Base-by-base conservation (phyloP, 108 stramenopile species). In the Parietichytrium sp. region DNA sequence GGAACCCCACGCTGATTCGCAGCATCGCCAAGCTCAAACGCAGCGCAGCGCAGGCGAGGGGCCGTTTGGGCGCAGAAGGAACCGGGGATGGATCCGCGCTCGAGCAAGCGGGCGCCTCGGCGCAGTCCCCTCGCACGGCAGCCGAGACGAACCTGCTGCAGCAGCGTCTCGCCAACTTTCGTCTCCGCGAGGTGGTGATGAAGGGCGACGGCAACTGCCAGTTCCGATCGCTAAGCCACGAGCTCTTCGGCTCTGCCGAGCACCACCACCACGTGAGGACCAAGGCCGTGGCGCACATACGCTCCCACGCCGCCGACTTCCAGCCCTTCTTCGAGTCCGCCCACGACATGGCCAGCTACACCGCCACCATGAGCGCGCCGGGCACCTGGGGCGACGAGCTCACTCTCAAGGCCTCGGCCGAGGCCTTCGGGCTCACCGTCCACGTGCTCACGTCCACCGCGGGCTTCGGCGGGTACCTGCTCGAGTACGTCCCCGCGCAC, bases 121-220 rank as follows among this genome's bases (percentile, higher is more conserved):
- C n/a, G n/a, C n/a, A n/a, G n/a, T n/a, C n/a, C n/a, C n/a, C n/a
- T n/a, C n/a, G n/a, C n/a, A n/a, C n/a, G n/a, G n/a, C n/a, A n/a
- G n/a, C n/a, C 29, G 38, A 72, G 45, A 72, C 25, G 10, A 72
- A 72, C 20, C 42, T 72, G 42, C 50, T 79, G 18, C 10, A 50
- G 51, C 27, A 27, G 25, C 79, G 79, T 3, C 50, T 79, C 13
- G 33, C 3, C 26, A 49, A 79, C 2, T 50, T 79, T 26, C 50
- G 79, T 0, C 29, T 79, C 50, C 18, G 49, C 79, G 25, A 27
- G 47, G 15, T 53, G 26, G 51, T n/a, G 3, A 47, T 80, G 52
- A 26, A 15, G 30, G 80, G 80, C 20, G 80, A 80, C 53, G 80
- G 80, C 0, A 80, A 80, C 53, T 80, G 80, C 45, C 80, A 80